Evolutionary conservation across 2,329 filamentous ascomycete species (phyloP), one percentile per base, ranked within the genome.

Genomic region (Paecilomyces dactylethromorphus): DNA sequence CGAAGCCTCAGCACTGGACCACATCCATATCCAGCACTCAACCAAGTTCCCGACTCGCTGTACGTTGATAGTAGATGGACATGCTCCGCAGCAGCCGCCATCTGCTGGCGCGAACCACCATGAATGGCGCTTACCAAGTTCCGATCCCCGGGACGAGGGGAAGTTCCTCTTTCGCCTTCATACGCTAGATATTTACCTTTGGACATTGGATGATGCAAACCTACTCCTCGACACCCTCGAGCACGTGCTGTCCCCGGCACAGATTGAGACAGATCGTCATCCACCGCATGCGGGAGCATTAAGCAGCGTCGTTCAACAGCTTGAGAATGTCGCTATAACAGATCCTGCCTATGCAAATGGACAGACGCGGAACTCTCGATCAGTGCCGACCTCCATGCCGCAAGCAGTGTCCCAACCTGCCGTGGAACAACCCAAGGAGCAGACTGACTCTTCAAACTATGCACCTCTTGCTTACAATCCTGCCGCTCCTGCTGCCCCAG

Each of bases 381-480:
- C 74, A 2, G 68, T 73, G 3, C 55, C 67, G 10, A 39, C 61
- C 18, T 53, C 59, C 11, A 60, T 60, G 29, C 61, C 66, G 22
- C 60, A 58, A 29, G 59, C 64, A 5, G 50, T 57, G n/a, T 33
- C 65, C 7, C 68, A 69, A 21, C 57, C 61, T 2, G 56, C 61
- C 8, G 52, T 66, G 21, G 61, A 61, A n/a, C 39, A 45, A n/a
- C 39, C 13, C 13, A 45, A 45, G 39, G 39, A 45, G 39, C 39
- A 45, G 55, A 64, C 62, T 21, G 65, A 62, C 53, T 62, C 64
- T 35, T 65, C 71, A 39, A 72, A 68, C 63, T 81, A 77, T 60
- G 70, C 79, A 2, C 82, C 83, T 3, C 76, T 85, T 61, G 81
- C 83, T n/a, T 88, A 88, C 67, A 87, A 87, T 63, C 85, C 85